Conservation (phyloP, 2,329 filamentous ascomycete genomes). For the Phyllosticta capitalensis region DNA sequence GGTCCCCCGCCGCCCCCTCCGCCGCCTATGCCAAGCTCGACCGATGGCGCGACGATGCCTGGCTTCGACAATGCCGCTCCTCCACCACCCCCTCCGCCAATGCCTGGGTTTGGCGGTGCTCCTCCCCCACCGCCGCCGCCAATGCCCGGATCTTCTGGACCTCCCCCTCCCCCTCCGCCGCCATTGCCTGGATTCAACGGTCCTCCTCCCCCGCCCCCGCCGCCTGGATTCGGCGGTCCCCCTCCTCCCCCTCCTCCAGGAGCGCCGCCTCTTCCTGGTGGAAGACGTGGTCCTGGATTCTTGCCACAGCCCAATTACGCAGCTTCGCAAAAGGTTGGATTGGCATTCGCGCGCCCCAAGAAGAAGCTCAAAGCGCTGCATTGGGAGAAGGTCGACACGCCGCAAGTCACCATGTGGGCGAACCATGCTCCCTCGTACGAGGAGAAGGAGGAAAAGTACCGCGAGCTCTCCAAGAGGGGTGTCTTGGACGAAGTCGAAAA, state of each 20-base stretch:
- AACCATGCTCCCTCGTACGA: slow-evolving; percentile 75
- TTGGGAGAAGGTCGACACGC: slow-evolving; percentile 96
- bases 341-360: slow-evolving; percentile 82
- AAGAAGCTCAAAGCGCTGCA: slow-evolving; percentile 99
- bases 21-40: slow-evolving; percentile 18
- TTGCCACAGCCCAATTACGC: slow-evolving; percentile 53
- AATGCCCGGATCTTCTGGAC: slow-evolving; percentile 37
- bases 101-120: slow-evolving; percentile 29
- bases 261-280: slow-evolving; percentile 51
- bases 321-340: slow-evolving; percentile 49
- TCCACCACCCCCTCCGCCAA: slow-evolving; percentile 30
- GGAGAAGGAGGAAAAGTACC: slow-evolving; percentile 90
- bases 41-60: slow-evolving; percentile 19
- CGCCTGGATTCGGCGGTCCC: slow-evolving; percentile 38
- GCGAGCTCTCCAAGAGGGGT: slow-evolving; percentile 85
- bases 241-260: slow-evolving; percentile 47
- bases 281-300: slow-evolving; percentile 56
- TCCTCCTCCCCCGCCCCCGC: slow-evolving; percentile 34
- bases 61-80: slow-evolving; percentile 36
- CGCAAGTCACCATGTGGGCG: slow-evolving; percentile 88
- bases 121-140: slow-evolving; percentile 35
- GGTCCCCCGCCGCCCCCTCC: slow-evolving; percentile 25
- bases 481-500: slow-evolving; percentile 97
- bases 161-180: slow-evolving; percentile 37
- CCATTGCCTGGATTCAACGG: slow-evolving; percentile 32